Percentiles rank a stretch among this genome's conserved stretches.
These are phyloP conservation scores for Chalciporus sp. DNA, from an alignment of 1,284 basidiomycete species.

Conservation along the genomic window DNA sequence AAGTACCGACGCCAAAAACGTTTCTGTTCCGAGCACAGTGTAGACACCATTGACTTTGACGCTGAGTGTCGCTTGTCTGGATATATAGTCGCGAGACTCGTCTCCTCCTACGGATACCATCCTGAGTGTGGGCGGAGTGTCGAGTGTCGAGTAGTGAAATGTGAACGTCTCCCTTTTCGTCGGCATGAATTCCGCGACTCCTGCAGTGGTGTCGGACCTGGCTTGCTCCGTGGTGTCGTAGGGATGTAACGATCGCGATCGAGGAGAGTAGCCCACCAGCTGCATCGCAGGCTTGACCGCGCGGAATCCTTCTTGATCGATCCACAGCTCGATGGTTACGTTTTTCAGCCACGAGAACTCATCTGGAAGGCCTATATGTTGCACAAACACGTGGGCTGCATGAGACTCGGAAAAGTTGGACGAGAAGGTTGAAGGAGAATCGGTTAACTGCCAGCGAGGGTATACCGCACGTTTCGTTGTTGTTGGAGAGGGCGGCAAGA, in stretches of 20 bases:
- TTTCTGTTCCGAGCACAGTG: conserved; percentile 66
- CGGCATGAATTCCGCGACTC: conserved; percentile 67
- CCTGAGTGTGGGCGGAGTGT: conserved; percentile 66
- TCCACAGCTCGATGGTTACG: conserved; percentile 61
- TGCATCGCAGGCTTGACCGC: conserved; percentile 59
- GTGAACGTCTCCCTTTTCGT: conserved; percentile 54
- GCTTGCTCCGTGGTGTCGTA: conserved; percentile 29
- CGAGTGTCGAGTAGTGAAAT: conserved; percentile 74
- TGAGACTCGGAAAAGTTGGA: conserved; percentile 12
- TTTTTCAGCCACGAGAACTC: conserved; percentile 55
- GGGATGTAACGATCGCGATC: conserved; percentile 35
- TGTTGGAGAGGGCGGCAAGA: not conserved
- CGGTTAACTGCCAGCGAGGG: conserved; percentile 15
- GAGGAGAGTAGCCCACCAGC: conserved; percentile 51
- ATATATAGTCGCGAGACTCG: conserved; percentile 70
- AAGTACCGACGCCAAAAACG: conserved; percentile 29
- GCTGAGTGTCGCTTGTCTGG: conserved; percentile 66
- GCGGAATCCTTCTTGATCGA: conserved; percentile 82
- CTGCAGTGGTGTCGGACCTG: conserved; percentile 31
- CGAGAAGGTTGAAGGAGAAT: conserved; percentile 3
- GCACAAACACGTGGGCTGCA: conserved; percentile 13
- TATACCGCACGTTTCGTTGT: not conserved
- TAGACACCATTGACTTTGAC: conserved; percentile 75
- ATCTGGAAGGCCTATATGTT: conserved; percentile 35
- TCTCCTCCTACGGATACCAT: conserved; percentile 65